Evolutionary conservation across 352 stramenopile species (phyloP), one percentile per base, ranked within the genome.

Genomic region (Phytophthora tentaculata): DNA sequence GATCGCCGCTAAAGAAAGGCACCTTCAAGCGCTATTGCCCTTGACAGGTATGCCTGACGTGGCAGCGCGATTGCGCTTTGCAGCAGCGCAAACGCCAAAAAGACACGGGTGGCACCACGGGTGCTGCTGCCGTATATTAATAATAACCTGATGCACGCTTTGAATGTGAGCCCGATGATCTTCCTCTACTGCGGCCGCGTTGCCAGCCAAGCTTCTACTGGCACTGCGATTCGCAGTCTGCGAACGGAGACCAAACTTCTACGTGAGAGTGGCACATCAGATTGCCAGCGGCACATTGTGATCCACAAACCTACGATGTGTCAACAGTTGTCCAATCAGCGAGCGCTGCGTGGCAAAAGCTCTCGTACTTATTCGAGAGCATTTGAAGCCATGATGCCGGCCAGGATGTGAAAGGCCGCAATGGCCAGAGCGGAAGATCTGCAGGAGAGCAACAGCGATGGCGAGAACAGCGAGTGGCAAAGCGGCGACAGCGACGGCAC

Each of bases 291-390:
- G n/a, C 35, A 23, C 12, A 48, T 35, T 43, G 35, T 43, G 35
- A 43, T 43, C n/a, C 29, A 68, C 67, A 67, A 73, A 59, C 54
- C 28, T 13, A 54, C 67, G 53, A 78, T 22, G 44, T 20, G 44
- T 50, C 41, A 23, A 48, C 41, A n/a, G 35, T n/a, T 14, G 24
- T n/a, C 59, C 73, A 80, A 80, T 80, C 65, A 76, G 48, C 49
- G 39, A 0, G 5, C 37, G 57, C 49, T 77, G 53, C 73, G 69
- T 78, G 73, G 69, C 69, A 65, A 50, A 61, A 57, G 19, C 20
- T 65, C 44, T 73, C 65, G 69, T 72, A 80, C 69, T 71, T 76
- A 76, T 47, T 12, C n/a, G 49, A 26, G 12, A 3, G 20, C 1
- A 8, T 5, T 16, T 72, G 69, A 61, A 67, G 49, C 58, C 55